Base-by-base conservation (phyloP, 768 basidiomycete genomes). In the Pholiota conissans region DNA sequence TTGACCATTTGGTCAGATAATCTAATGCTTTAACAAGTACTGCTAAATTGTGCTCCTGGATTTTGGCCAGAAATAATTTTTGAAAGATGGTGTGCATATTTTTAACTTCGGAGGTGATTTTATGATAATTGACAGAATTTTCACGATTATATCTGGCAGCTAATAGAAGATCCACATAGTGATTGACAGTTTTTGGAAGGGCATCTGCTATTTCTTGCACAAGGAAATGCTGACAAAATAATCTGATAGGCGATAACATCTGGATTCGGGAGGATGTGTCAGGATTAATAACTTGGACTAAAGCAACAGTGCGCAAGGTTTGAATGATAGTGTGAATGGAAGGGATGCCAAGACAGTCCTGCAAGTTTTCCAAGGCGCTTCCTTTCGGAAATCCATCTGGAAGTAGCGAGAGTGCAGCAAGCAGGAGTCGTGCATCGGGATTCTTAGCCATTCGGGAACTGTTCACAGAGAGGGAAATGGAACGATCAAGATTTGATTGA, bases 391-490 rank as follows among this genome's bases (percentile, higher is more conserved):
- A n/a, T 9, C 68, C 71, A 49, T 71, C 66, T 1, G 74, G 74
- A 7, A 75, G 61, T 8, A 71, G 59, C 3, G 69, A 65, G 8
- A 75, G 34, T 11, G 67, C 42, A 42, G 68, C 65, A 9, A 75
- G 61, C 5, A 73, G 62, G 5, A 46, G 34, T 26, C 69, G 34
- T 0, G 74, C 69, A 2, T 62, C 65, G 2, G 69, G 61, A 47
- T 72, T 62, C 3, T 58, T 62, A 5, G 46, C 51, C 61, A 74
- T 68, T 14, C 70, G 55, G 9, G 69, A 66, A 49, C 71, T 67
- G 16, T 61, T 61, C 16, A 75, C 51, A 0, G 74, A 75, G 3
- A 75, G 52, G 20, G 62, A 59, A 28, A 75, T 65, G 0, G 73
- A 75, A 11, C 60, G 49, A 27, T 74, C 72, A 10, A 75, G 56